Evolutionary conservation across 495 filamentous ascomycete genomes (phyloP).

Genomic region (Oleoguttula mirabilis): DNA sequence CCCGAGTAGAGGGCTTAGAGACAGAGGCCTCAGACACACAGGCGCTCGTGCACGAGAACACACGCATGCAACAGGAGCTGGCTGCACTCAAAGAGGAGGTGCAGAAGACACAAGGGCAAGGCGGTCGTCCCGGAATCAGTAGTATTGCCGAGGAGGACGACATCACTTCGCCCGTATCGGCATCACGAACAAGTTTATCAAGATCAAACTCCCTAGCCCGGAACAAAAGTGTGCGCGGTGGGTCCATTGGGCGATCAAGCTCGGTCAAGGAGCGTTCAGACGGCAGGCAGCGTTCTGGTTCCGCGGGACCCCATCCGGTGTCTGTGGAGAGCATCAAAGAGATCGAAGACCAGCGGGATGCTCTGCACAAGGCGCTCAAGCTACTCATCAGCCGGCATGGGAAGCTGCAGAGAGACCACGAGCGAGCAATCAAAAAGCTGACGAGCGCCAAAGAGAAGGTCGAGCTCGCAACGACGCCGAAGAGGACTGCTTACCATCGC

Average conservation of each 20-base stretch:
- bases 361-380: slow-evolving; percentile 72
- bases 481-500: slow-evolving; percentile 63
- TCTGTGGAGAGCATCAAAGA: slow-evolving; percentile 77
- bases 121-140: slow-evolving; percentile 39
- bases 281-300: slow-evolving; percentile 16
- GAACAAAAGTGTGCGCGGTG: slow-evolving; percentile 21
- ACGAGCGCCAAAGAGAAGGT: slow-evolving; percentile 70
- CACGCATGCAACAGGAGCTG: slow-evolving; percentile 70
- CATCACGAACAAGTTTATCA: slow-evolving; percentile 38
- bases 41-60: slow-evolving; percentile 58
- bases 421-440: slow-evolving; percentile 60
- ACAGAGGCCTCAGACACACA: slow-evolving; percentile 53
- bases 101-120: too few species aligned
- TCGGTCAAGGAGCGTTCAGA: slow-evolving; percentile 44
- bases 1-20: slow-evolving; percentile 67
- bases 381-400: slow-evolving; percentile 80
- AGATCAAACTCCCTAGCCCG: slow-evolving; percentile 53
- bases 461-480: slow-evolving; percentile 48
- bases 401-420: slow-evolving; percentile 64
- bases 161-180: slow-evolving; percentile 18
- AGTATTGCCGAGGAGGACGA: slow-evolving; percentile 53
- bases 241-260: slow-evolving; percentile 41
- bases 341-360: slow-evolving; percentile 85
- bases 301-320: slow-evolving; percentile 1
- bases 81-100: slow-evolving; percentile 59